These are phyloP conservation scores for Avicennia marina DNA, from an alignment of 257 asterid genomes.

Conservation along the genomic window DNA sequence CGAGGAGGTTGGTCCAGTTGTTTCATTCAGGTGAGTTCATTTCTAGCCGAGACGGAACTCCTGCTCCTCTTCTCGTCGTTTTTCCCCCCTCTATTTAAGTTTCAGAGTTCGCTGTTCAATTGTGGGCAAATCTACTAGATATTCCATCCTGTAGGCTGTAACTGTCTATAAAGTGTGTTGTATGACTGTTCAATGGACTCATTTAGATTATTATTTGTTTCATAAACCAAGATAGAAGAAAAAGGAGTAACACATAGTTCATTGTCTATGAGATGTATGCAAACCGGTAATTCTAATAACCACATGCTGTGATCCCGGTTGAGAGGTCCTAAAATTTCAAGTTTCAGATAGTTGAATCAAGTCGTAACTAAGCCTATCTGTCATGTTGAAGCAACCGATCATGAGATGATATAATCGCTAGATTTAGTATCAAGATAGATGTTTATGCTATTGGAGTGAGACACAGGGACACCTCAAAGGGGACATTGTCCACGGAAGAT, in stretches of 20 bases:
- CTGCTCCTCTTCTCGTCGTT: too few relatives aligned
- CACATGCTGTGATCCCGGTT: too few relatives aligned
- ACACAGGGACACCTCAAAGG: too few relatives aligned
- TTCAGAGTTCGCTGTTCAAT: too few relatives aligned
- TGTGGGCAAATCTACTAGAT: neutral
- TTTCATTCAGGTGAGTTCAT: slow-evolving; percentile 80
- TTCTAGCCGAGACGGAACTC: too few relatives aligned
- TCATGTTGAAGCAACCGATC: neutral
- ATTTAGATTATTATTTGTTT: neutral
- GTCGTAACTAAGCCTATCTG: neutral
- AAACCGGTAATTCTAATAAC: neutral
- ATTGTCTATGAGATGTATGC: neutral
- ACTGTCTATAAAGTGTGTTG: neutral
- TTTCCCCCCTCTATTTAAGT: too few relatives aligned
- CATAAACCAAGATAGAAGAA: neutral
- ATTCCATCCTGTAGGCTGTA: neutral
- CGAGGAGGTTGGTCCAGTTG: slow-evolving; percentile 98
- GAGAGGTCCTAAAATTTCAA: neutral
- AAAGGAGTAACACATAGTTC: neutral
- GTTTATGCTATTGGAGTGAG: neutral
- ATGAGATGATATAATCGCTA: neutral
- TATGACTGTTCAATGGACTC: neutral
- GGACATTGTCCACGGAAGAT: neutral
- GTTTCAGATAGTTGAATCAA: neutral
- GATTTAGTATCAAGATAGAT: neutral